Base-by-base conservation (phyloP, 768 basidiomycete species). In the Rhodotorula diobovata region DNA sequence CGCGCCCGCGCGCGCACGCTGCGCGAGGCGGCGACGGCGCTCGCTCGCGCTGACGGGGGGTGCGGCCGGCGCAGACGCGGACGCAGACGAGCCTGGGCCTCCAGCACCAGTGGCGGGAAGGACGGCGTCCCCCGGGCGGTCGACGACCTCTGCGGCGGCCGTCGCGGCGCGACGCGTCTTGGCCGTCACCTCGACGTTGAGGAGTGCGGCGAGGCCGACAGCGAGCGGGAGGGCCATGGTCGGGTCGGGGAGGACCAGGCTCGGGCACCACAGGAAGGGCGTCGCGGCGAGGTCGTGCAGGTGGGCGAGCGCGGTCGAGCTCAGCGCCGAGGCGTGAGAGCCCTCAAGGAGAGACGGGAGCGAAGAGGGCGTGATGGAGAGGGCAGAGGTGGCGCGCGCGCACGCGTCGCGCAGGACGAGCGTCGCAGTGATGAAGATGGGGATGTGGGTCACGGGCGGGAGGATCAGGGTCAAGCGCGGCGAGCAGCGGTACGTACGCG, bases 371-470 rank as follows among this genome's bases (percentile, higher is more conserved):
- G 65, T 16, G 55, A 72, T n/a, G 12, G 60, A 14, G 35, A 76
- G 55, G 28, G 61, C 54, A 4, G 62, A 39, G 32, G 35, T 28
- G 14, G 76, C 67, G 4, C 71, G 65, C 7, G 61, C 43, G 62
- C 71, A 72, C 18, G 80, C 78, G 62, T 79, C 77, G 37, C 81
- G 77, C 50, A 82, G 78, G 9, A 78, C 76, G 43, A 81, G 60
- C 0, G 80, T 79, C 23, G 78, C 66, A 23, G 76, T 70, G 71
- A 82, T 71, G 63, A 82, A 78, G 53, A 82, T 69, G 20, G 81
- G 81, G 35, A 81, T 73, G 72, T 81, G 80, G 45, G 81, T 63
- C 18, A 79, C 65, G 4, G 81, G 76, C 0, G 81, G 81, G 18
- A 77, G 50, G 48, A 79, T 61, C 18, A 79, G 63, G 12, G 81